Base-by-base conservation (phyloP, 1,284 basidiomycete species). In the Papiliotrema fonsecae region DNA sequence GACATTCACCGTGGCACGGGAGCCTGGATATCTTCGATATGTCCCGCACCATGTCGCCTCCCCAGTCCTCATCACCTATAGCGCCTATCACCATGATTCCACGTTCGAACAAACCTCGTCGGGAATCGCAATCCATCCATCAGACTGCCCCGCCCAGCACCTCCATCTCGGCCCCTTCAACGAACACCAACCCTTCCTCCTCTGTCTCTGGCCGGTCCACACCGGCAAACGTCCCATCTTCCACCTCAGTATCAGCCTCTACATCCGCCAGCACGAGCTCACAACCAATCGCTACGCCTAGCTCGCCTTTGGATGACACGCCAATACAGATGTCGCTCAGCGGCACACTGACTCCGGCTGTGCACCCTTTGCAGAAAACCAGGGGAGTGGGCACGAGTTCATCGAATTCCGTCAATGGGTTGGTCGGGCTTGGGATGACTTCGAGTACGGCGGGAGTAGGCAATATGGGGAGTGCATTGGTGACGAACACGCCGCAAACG, bases 401-500 rank as follows among this genome's bases (percentile, higher is more conserved):
- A 16, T n/a, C 16, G 16, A n/a, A 14, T 14, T 35, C 34, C 4
- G 34, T 35, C 34, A 35, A 35, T 19, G 34, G 34, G 34, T 19
- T 35, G 4, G 34, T 35, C 16, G 34, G 34, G 34, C 34, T 35
- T 19, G 34, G 34, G 16, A 35, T 35, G 34, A 35, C 34, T 14
- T 6, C 6, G 6, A 16, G 16, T 4, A 19, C 16, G 6, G 14
- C 34, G 4, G 34, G 34, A 16, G 34, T 19, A 19, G 34, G 16
- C 6, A 16, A 16, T 6, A 19, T 14, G 6, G n/a, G n/a, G n/a
- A n/a, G n/a, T n/a, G n/a, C n/a, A n/a, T n/a, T n/a, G n/a, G 34
- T 35, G 6, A 35, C 19, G 34, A 16, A 11, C 3, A 64, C 63
- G 2, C 69, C 64, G 4, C 59, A 62, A 45, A 71, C 69, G 28